Base-by-base conservation (phyloP, 495 filamentous ascomycete species). In the Pseudevernia furfuracea region DNA sequence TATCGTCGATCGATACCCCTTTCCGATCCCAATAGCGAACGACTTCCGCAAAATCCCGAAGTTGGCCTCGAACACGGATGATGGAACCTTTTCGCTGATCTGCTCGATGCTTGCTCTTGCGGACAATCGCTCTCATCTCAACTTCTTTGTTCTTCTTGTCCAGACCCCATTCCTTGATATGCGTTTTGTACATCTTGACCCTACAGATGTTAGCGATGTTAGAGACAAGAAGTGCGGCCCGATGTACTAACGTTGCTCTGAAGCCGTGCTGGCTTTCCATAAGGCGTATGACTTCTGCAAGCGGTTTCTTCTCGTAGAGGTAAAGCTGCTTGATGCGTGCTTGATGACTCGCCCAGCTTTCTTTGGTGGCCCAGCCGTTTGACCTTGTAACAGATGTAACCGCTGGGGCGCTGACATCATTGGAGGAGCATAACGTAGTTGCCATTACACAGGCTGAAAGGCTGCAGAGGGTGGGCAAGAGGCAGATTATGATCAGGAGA, bases 81-180 rank as follows among this genome's bases (percentile, higher is more conserved):
- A 25, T 41, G 21, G 44, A 62, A 21, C 25, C 9, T 41, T 66
- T 68, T 17, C 63, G 59, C 30, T 61, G 56, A 11, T 44, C 53
- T 14, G n/a, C 10, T 39, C 65, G 66, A 32, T 52, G 56, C 44
- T 71, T 64, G 60, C 59, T 60, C 62, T 73, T 72, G 52, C 69
- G 66, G 25, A 73, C 68, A 46, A 74, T 68, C 23, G 69, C 69
- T 68, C 64, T 66, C 71, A 74, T 74, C 62, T 74, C 72, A 5
- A 60, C 2, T 44, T 67, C 62, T 61, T 74, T 72, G 38, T 69
- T 64, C 21, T 74, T 74, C 63, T 71, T 74, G 53, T 73, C 71
- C 21, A 65, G 43, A 5, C 66, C 64, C 72, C 69, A 74, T 46
- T 66, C 61, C 52, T 58, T 69, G 36, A 74, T 70, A 17, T 64